Evolutionary conservation across 192 early-diverging fungal genomes (phyloP), one percentile per base, ranked within the genome.

Genomic region (Irineochytrium annulatum): DNA sequence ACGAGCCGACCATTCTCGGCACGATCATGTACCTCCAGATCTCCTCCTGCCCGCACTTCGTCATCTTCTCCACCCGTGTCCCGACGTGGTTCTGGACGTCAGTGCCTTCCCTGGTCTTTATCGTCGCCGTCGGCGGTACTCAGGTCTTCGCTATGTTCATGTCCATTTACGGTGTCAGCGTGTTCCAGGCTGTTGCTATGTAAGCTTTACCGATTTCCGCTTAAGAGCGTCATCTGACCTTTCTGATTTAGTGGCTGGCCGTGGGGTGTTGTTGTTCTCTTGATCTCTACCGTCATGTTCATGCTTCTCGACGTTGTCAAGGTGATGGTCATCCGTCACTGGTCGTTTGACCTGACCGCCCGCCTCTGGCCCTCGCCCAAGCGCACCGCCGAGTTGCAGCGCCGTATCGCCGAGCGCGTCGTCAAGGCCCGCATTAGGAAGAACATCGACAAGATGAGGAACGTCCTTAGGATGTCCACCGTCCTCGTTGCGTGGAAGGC

Each of bases 41-140:
- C 56, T 93, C 91, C 6, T 92, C 90, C 17, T 87, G 84, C 60
- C 91, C 91, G 37, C 94, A 97, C 77, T 97, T 97, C 72, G 91
- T 93, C 32, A 97, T 97, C 63, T 97, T 97, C 77, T 95, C 92
- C 3, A 94, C 94, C 28, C 89, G 92, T 71, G 70, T 94, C 1
- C 83, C 88, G 27, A 86, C 88, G 39, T 92, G 83, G 71, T 93
- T 90, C 72, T 97, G 89, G 87, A 84, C 91, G 68, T 89, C 89
- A 63, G 74, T 85, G 70, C 94, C 94, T 4, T 83, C 82, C 45
- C 78, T 76, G 63, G 77, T 84, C 22, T 97, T 97, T 69, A 82
- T 88, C 6, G 72, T 82, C 14, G 90, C 87, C 43, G 86, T 97
- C 56, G 72, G 88, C 52, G 92, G 87, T 13, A 97, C 92, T 6